Base-by-base conservation (phyloP, 352 stramenopile genomes). In the Phytophthora pisi region DNA sequence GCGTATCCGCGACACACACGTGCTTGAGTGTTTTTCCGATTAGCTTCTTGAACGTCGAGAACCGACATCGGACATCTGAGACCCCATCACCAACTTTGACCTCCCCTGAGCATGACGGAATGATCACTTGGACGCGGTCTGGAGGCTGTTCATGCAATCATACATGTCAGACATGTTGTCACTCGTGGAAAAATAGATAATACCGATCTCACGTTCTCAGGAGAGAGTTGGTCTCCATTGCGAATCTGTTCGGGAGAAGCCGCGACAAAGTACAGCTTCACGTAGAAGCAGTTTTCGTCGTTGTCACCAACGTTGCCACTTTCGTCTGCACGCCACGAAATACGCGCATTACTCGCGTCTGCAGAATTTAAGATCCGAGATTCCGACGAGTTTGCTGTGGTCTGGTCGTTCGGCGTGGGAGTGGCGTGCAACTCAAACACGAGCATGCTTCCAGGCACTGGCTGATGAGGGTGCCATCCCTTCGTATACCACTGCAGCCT, bases 211-310 rank as follows among this genome's bases (percentile, higher is more conserved):
- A 93, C 85, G 47, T 92, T 93, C 31, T 75, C 47, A 6, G 66
- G 62, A 10, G 81, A 79, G 7, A 93, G 74, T n/a, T 72, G 47
- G 26, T 90, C 74, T 23, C 71, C 82, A 30, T 84, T 64, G 55
- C 86, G 83, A 75, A 93, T 93, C 68, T 93, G 86, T 40, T 83
- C 58, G 24, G 86, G 86, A 13, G 83, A 86, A 36, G 86, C 86
- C 0, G 83, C 72, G 34, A 93, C 74, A 46, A 93, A 93, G 62
- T 80, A 93, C 30, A 81, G 60, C 46, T 93, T 86, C 51, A 93
- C 75, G 64, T 82, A 92, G 52, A 83, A 87, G 51, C 74, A 66
- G 45, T 70, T 77, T n/a, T 66, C 57, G 10, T 69, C 55, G 24
- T 68, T 15, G 43, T 9, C 2, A 34, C 20, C 26, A 13, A 52